Percentiles rank a stretch among this genome's conserved stretches.
Evolutionary conservation across 106 monocot species (phyloP).

Genomic region (Acanthochlamys bracteata): DNA sequence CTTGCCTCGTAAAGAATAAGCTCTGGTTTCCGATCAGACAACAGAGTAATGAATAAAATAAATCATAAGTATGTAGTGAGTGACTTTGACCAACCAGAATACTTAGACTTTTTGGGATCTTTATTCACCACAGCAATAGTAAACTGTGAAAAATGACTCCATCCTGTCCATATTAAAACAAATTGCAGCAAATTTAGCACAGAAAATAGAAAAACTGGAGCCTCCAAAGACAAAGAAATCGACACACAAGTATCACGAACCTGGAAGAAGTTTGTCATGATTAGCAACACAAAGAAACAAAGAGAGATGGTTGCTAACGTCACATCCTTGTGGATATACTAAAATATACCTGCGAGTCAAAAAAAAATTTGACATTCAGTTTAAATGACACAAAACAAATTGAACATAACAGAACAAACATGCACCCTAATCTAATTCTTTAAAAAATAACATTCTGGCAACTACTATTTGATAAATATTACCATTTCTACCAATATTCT

Average conservation of each 20-base stretch:
- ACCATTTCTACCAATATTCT: too few species aligned
- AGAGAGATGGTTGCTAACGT: slow-evolving; percentile 92
- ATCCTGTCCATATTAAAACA: slow-evolving; percentile 46
- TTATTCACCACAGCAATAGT: slow-evolving; percentile 92
- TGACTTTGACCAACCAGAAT: slow-evolving; percentile 56
- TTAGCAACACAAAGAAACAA: slow-evolving; percentile 97
- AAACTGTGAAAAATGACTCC: slow-evolving; percentile 97
- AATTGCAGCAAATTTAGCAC: neutral
- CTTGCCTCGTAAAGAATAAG: slow-evolving; percentile 11
- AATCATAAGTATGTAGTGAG: neutral
- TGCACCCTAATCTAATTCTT: neutral
- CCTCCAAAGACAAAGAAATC: neutral
- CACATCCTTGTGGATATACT: slow-evolving; percentile 97
- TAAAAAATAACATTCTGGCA: neutral
- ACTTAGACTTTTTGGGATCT: slow-evolving; percentile 94
- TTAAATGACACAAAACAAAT: too few species aligned
- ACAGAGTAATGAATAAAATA: neutral
- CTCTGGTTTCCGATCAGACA: neutral
- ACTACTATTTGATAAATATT: too few species aligned
- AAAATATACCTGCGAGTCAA: slow-evolving; percentile 85
- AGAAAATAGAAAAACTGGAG: neutral
- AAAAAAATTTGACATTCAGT: neutral
- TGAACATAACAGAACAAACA: too few species aligned
- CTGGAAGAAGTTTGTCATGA: slow-evolving; percentile 93
- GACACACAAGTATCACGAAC: slow-evolving; percentile 17